These are phyloP conservation scores for Amanita jacksonii DNA, from an alignment of 768 basidiomycete species.

Conservation along the genomic window DNA sequence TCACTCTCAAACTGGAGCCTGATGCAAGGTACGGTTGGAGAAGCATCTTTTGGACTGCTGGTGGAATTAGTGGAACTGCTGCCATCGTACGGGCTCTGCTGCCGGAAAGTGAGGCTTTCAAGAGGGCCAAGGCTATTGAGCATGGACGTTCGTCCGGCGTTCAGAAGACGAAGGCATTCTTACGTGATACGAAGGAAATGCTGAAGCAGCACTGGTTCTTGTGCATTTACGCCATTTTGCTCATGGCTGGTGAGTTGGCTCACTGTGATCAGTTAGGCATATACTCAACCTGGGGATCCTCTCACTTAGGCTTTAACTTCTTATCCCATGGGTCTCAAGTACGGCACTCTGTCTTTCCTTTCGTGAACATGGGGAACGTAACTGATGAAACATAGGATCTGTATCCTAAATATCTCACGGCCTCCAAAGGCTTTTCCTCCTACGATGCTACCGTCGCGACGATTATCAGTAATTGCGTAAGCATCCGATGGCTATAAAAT, in stretches of 20 bases:
- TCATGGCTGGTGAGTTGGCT: conserved; percentile 50
- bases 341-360: too few relatives aligned
- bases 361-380: too few relatives aligned
- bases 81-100: conserved; percentile 55
- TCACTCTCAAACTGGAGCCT: conserved; percentile 63
- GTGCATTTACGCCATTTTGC: conserved; percentile 75
- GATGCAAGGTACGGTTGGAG: conserved; percentile 50
- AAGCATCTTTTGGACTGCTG: conserved; percentile 70
- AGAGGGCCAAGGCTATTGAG: conserved; percentile 51
- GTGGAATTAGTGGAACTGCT: conserved; percentile 61
- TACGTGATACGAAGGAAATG: conserved; percentile 67
- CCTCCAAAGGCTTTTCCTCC: conserved; percentile 48
- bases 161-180: conserved; percentile 57
- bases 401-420: conserved; percentile 71
- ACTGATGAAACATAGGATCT: too few relatives aligned
- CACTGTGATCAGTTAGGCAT: not conserved
- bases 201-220: conserved; percentile 72
- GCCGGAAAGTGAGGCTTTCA: conserved; percentile 72
- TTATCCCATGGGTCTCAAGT: conserved; percentile 66
- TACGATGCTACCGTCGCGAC: conserved; percentile 63
- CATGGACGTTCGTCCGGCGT: conserved; percentile 46
- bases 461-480: conserved; percentile 66
- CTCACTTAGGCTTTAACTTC: conserved; percentile 56
- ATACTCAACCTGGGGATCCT: not conserved
- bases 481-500: conserved; percentile 14